Evolutionary conservation across 1,284 basidiomycete species (phyloP).

Genomic region (Irpex sp.): DNA sequence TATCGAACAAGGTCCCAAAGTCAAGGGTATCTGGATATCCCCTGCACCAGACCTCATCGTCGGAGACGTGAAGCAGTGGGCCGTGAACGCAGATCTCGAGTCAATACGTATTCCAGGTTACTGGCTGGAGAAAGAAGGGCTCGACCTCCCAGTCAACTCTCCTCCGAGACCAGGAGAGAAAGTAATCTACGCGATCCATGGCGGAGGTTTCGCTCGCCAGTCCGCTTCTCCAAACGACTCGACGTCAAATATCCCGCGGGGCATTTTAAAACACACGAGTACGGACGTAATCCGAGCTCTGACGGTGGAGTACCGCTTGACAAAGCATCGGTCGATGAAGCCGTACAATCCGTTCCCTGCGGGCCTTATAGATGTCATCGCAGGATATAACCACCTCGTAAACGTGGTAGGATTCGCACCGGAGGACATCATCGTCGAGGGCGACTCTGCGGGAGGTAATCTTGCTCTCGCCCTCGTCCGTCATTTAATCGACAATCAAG

Average conservation of each 20-base stretch:
- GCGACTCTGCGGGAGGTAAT: constrained; percentile 56
- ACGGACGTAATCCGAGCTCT: constrained; percentile 26
- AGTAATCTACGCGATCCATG: constrained; percentile 49
- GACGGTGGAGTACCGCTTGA: constrained; percentile 31
- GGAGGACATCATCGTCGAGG: constrained; percentile 44
- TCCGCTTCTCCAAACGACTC: constrained; percentile 16
- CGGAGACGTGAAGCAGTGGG: constrained; percentile 43
- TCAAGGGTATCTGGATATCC: constrained; percentile 43
- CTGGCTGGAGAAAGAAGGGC: constrained; percentile 45
- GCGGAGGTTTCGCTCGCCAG: constrained; percentile 42
- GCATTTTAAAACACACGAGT: constrained; percentile 15
- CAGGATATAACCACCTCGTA: constrained; percentile 42
- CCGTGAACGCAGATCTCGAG: constrained; percentile 35
- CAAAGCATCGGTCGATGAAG: constrained; percentile 16
- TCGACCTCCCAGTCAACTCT: constrained; percentile 28
- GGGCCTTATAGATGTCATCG: constrained; percentile 44
- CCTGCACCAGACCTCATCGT: constrained; percentile 40
- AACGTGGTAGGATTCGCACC: constrained; percentile 32
- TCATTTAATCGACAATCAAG: constrained; percentile 23
- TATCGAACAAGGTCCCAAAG: not conserved
- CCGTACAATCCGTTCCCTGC: constrained; percentile 39
- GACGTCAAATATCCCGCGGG: constrained; percentile 22
- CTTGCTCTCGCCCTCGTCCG: constrained; percentile 38
- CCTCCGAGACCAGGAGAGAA: constrained; percentile 43
- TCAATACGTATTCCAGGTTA: constrained; percentile 50